Evolutionary conservation across 345 rosid species (phyloP).

Genomic region (Chamaenerion angustifolium): DNA sequence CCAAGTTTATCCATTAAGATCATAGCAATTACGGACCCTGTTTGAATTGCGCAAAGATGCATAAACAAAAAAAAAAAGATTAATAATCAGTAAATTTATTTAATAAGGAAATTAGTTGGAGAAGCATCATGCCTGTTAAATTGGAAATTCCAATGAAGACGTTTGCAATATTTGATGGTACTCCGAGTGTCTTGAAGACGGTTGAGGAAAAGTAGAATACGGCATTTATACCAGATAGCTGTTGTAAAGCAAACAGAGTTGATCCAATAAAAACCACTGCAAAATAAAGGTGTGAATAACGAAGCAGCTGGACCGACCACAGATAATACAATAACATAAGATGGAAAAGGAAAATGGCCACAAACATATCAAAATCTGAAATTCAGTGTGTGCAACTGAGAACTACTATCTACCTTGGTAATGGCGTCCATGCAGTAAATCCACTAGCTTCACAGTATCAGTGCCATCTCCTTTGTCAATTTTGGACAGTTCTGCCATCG

Average conservation of each 20-base stretch:
- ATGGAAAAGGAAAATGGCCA: slow-evolving; percentile 9
- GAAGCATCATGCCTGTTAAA: slow-evolving; percentile 41
- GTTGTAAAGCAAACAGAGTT: slow-evolving; percentile 99
- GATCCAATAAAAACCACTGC: slow-evolving; percentile 99
- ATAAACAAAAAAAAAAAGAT: background rate
- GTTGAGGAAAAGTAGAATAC: slow-evolving; percentile 97
- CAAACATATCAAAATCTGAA: slow-evolving; percentile 5
- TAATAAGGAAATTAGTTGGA: slow-evolving; percentile 5
- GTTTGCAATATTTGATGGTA: slow-evolving; percentile 70
- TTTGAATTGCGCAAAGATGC: slow-evolving; percentile 6
- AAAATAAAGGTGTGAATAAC: slow-evolving; percentile 71
- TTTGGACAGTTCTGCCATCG: slow-evolving; percentile 68
- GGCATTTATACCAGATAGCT: slow-evolving; percentile 99
- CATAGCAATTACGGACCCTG: slow-evolving; percentile 88
- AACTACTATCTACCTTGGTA: slow-evolving; percentile 52
- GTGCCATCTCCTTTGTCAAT: slow-evolving; percentile 56
- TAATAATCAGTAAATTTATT: background rate
- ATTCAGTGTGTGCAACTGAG: slow-evolving; percentile 4
- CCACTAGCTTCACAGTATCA: slow-evolving; percentile 51
- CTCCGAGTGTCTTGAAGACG: slow-evolving; percentile 90
- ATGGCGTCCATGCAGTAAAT: slow-evolving; percentile 66
- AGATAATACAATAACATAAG: background rate
- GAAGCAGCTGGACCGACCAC: slow-evolving; percentile 21
- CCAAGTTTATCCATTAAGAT: slow-evolving; percentile 80
- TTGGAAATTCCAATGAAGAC: slow-evolving; percentile 64